Base-by-base conservation (phyloP, 2,329 filamentous ascomycete genomes). In the Neophaeococcomyces mojaviensis region DNA sequence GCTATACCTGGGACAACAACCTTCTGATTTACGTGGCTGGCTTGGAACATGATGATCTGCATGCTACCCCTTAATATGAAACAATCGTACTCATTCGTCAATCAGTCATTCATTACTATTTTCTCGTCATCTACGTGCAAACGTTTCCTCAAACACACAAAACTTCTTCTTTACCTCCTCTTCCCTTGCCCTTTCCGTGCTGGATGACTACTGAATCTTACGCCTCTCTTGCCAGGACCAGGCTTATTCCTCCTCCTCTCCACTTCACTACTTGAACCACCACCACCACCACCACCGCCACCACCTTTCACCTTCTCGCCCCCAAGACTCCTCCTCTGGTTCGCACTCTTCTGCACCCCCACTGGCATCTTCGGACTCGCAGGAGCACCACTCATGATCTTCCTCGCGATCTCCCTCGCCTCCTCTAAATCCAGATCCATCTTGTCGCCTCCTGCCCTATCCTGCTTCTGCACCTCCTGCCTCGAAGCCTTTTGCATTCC, bases 371-470 rank as follows among this genome's bases (percentile, higher is more conserved):
- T 40, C 8, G 48, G 35, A 34, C 35, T 45, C 35, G 32, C 28
- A 4, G 22, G n/a, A 20, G 10, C n/a, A 13, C 33, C 22, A 15
- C 32, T 42, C 47, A 55, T 51, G 31, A 58, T 55, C 39, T 50
- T 48, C 36, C 54, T 45, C 9, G 48, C 52, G 16, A 55, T 46
- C 31, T 53, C 68, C 32, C 71, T 68, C 4, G 73, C 71, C 62
- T 61, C 71, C 53, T 57, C 71, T 55, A 69, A 64, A 54, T 74
- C 70, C 51, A 72, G 59, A 40, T 70, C 68, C 63, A 66, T 66
- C 42, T 61, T 62, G 32, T 62, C 64, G 69, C 70, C 50, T 30
- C 58, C 49, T 26, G 57, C 63, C 24, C 63, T 65, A 16, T 68
- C 65, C 8, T 46, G 31, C 7, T 51, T 24, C 5, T 46, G 38